These are phyloP conservation scores for Phytophthora crassamura DNA, from an alignment of 352 stramenopile species.

Conservation along the genomic window DNA sequence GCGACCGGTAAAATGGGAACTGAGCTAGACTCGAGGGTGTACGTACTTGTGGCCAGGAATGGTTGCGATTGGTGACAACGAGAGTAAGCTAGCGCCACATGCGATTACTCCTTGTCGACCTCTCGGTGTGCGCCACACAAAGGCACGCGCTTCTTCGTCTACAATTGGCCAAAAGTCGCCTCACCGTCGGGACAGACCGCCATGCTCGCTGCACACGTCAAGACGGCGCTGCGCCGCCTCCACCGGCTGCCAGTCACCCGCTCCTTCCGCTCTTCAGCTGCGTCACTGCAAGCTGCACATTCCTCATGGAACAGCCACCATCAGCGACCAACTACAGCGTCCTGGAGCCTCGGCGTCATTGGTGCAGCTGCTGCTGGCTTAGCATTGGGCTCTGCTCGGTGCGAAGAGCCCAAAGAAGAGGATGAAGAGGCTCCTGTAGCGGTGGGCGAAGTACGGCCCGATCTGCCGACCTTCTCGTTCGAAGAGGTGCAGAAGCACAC, in stretches of 20 bases:
- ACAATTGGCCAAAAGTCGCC: slow-evolving; percentile 1
- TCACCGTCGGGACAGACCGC: background rate
- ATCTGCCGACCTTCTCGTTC: slow-evolving; percentile 72
- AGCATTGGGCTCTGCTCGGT: slow-evolving; percentile 16
- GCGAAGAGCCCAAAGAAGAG: slow-evolving; percentile 21
- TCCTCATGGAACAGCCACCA: background rate
- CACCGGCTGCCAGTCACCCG: background rate
- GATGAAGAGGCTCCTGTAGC: slow-evolving; percentile 22
- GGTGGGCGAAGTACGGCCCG: slow-evolving; percentile 40
- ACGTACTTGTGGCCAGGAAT: slow-evolving; percentile 27
- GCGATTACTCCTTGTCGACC: slow-evolving; percentile 28
- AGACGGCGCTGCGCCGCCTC: slow-evolving; percentile 20
- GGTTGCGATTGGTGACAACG: slow-evolving; percentile 23
- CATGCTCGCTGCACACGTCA: slow-evolving; percentile 22
- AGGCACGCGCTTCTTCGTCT: slow-evolving; percentile 18
- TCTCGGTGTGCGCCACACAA: slow-evolving; percentile 3
- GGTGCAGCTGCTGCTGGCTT: slow-evolving; percentile 21
- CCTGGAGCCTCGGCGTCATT: slow-evolving; percentile 9
- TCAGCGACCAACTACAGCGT: background rate
- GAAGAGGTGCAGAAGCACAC: slow-evolving; percentile 80
- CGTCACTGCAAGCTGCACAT: slow-evolving; percentile 8
- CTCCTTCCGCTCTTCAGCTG: background rate
- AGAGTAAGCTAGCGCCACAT: slow-evolving; percentile 21
- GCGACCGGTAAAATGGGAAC: slow-evolving; percentile 14
- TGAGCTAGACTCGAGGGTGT: slow-evolving; percentile 1